Percentiles rank a stretch among this genome's conserved stretches.
These are phyloP conservation scores for Bipolaris gigantea DNA, from an alignment of 2,329 filamentous ascomycete species.

Conservation along the genomic window DNA sequence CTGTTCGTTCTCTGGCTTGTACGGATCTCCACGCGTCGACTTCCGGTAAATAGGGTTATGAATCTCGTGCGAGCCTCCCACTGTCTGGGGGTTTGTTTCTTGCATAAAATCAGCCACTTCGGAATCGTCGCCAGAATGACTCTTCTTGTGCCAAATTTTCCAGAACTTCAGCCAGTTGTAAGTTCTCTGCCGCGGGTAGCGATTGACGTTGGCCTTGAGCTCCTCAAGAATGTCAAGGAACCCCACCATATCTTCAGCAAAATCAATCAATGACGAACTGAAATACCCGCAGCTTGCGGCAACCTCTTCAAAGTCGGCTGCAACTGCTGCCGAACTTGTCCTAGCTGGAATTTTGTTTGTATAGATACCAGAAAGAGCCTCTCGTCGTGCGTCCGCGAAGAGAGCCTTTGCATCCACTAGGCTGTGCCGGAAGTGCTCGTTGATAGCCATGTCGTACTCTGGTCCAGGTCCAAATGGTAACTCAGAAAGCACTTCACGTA, in stretches of 20 bases:
- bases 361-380: constrained; percentile 79
- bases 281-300: constrained; percentile 98
- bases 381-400: constrained; percentile 74
- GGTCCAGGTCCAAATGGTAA: constrained; percentile 75
- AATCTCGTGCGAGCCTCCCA: constrained; percentile 40
- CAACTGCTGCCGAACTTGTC: constrained; percentile 69
- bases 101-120: constrained; percentile 31
- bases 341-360: constrained; percentile 73
- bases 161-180: constrained; percentile 92
- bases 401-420: constrained; percentile 77
- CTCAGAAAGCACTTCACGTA: constrained; percentile 86
- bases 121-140: constrained; percentile 21
- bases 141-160: constrained; percentile 45
- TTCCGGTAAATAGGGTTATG: constrained; percentile 40
- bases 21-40: constrained; percentile 31
- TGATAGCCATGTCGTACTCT: constrained; percentile 70
- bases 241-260: constrained; percentile 83
- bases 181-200: constrained; percentile 62
- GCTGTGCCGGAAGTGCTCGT: constrained; percentile 78
- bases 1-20: constrained; percentile 34
- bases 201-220: constrained; percentile 70
- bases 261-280: constrained; percentile 85
- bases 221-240: constrained; percentile 86
- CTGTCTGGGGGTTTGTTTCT: constrained; percentile 30
- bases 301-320: constrained; percentile 95